These are phyloP conservation scores for Discostella pseudostelligera DNA, from an alignment of 108 stramenopile genomes.

Conservation along the genomic window DNA sequence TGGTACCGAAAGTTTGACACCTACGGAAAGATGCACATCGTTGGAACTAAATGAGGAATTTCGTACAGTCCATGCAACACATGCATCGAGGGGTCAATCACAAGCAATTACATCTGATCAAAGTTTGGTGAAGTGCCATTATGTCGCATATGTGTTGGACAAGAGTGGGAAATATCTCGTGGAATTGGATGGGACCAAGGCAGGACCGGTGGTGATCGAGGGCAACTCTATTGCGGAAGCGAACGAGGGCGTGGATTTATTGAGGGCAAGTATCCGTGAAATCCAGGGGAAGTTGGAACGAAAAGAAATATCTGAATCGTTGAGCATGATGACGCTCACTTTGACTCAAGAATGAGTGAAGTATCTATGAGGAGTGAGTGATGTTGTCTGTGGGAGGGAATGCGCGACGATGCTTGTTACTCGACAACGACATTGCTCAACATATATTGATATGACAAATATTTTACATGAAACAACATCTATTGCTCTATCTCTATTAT, in stretches of 20 bases:
- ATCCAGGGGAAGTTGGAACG: slow-evolving; percentile 48
- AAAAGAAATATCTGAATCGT: slow-evolving; percentile 51
- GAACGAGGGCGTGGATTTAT: slow-evolving; percentile 39
- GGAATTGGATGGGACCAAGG: slow-evolving; percentile 63
- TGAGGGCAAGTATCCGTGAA: slow-evolving; percentile 48
- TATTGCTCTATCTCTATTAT: too few species aligned
- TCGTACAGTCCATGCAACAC: slow-evolving; percentile 39
- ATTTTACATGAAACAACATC: background rate
- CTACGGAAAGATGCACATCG: slow-evolving; percentile 35
- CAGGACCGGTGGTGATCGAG: slow-evolving; percentile 34
- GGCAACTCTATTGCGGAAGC: slow-evolving; percentile 29
- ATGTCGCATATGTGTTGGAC: slow-evolving; percentile 51
- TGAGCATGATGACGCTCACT: slow-evolving; percentile 64
- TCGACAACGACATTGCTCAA: too few species aligned
- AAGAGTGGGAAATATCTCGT: slow-evolving; percentile 32
- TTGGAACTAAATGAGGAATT: slow-evolving; percentile 50
- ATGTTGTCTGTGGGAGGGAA: background rate
- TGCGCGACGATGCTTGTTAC: background rate
- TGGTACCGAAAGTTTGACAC: slow-evolving; percentile 21
- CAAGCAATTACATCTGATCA: slow-evolving; percentile 40
- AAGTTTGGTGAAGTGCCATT: slow-evolving; percentile 55
- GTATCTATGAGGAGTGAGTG: background rate
- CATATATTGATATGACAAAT: background rate
- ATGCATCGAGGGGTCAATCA: slow-evolving; percentile 53
- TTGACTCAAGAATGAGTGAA: slow-evolving; percentile 32